phyloP scores from a whole-genome alignment of 441 rosid genomes.

The Croton setiger region DNA sequence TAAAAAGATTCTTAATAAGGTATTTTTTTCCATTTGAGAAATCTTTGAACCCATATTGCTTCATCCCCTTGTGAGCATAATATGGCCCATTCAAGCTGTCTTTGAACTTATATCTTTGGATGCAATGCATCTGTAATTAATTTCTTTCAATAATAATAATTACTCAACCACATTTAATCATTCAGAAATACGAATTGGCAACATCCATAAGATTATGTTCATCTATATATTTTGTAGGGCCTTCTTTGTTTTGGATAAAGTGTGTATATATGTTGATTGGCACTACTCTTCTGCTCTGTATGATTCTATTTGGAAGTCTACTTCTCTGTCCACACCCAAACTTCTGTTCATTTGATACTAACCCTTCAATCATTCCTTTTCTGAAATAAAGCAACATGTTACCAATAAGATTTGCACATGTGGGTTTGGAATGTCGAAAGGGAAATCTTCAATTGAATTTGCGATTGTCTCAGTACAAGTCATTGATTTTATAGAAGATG shows the following conservation, averaged over 20 bases:
- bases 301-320: conserved; percentile 10
- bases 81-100: conserved; percentile 58
- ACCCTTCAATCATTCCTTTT: background rate
- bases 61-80: conserved; percentile 37
- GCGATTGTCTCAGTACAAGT: too few relatives aligned
- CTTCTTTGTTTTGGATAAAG: conserved; percentile 19
- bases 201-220: conserved; percentile 34
- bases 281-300: background rate
- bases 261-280: conserved; percentile 12
- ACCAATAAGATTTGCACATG: too few relatives aligned
- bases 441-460: too few relatives aligned
- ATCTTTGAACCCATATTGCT: conserved; percentile 34
- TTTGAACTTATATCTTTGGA: conserved; percentile 26
- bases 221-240: conserved; percentile 30
- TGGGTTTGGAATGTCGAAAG: too few relatives aligned
- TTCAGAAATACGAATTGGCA: conserved; percentile 32
- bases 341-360: conserved; percentile 11
- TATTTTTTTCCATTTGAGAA: conserved; percentile 27
- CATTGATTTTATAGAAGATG: too few relatives aligned
- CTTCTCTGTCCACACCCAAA: conserved; percentile 16
- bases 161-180: conserved; percentile 19
- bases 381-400: too few relatives aligned
- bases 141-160: background rate
- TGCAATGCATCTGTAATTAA: conserved; percentile 38
- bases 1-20: conserved; percentile 10